These are phyloP conservation scores for Corynespora cassiicola DNA, from an alignment of 2,329 filamentous ascomycete species.

Conservation along the genomic window DNA sequence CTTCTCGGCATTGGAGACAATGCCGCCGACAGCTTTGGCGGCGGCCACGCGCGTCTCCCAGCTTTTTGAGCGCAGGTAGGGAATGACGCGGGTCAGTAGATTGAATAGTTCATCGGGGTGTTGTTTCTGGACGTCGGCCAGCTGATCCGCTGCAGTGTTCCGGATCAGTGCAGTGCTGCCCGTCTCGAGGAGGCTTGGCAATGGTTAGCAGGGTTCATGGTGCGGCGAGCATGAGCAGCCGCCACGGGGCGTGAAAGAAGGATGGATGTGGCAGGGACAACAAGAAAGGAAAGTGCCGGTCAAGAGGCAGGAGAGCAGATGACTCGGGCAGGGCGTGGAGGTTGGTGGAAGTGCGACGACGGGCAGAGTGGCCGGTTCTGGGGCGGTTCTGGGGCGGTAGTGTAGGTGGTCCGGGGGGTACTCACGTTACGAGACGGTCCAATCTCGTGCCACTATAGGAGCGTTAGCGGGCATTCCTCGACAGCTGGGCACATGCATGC, in stretches of 20 bases:
- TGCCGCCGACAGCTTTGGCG: conserved; percentile 92
- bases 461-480: conserved; percentile 37
- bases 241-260: conserved; percentile 2
- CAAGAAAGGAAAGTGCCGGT: not conserved
- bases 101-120: conserved; percentile 98
- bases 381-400: conserved; percentile 1
- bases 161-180: conserved; percentile 95
- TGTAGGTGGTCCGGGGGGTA: conserved; percentile 20
- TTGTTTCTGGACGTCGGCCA: conserved; percentile 97
- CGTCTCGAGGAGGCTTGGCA: conserved; percentile 85
- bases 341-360: conserved; percentile 1
- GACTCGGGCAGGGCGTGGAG: no score
- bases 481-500: conserved; percentile 18
- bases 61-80: conserved; percentile 91
- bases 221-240: conserved; percentile 7
- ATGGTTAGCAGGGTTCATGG: conserved; percentile 25
- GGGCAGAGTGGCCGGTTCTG: conserved; percentile 1
- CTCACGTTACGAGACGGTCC: conserved; percentile 47
- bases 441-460: conserved; percentile 45
- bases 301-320: not conserved
- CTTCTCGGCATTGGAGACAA: conserved; percentile 83
- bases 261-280: not conserved
- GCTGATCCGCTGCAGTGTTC: conserved; percentile 94
- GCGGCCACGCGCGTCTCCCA: conserved; percentile 97
- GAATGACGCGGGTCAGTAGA: conserved; percentile 89